These are phyloP conservation scores for Cruciata laevipes DNA, from an alignment of 257 asterid genomes.

Conservation along the genomic window DNA sequence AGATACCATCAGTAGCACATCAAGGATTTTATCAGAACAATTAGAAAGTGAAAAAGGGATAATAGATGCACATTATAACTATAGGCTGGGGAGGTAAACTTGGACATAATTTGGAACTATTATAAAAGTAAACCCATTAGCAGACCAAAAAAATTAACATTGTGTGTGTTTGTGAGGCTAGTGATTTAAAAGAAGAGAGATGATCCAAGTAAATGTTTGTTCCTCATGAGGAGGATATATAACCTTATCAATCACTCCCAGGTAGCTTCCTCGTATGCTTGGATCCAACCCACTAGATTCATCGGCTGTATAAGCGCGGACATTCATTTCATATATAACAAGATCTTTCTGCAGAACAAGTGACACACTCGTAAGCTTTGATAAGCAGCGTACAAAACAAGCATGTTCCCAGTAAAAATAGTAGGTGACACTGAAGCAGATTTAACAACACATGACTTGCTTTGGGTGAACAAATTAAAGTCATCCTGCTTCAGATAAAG, in stretches of 20 bases:
- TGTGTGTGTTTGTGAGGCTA: not conserved
- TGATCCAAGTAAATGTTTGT: not conserved
- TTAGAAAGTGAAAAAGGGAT: not conserved
- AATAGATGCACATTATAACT: not conserved
- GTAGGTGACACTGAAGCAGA: not conserved
- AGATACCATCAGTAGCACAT: not conserved
- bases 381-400: not conserved
- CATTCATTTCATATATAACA: constrained; percentile 93
- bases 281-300: constrained; percentile 75
- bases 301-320: constrained; percentile 90
- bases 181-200: not conserved
- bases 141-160: not conserved
- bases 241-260: constrained; percentile 91
- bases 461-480: not conserved
- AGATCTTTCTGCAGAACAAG: constrained; percentile 73
- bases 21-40: not conserved
- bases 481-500: not conserved
- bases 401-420: not conserved
- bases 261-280: constrained; percentile 78
- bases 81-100: not conserved
- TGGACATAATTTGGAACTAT: not conserved
- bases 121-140: not conserved
- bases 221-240: not conserved
- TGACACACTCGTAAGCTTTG: constrained; percentile 1
- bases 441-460: not conserved